Evolutionary conservation across 768 basidiomycete genomes (phyloP).

Genomic region (Gyrodon lividus): DNA sequence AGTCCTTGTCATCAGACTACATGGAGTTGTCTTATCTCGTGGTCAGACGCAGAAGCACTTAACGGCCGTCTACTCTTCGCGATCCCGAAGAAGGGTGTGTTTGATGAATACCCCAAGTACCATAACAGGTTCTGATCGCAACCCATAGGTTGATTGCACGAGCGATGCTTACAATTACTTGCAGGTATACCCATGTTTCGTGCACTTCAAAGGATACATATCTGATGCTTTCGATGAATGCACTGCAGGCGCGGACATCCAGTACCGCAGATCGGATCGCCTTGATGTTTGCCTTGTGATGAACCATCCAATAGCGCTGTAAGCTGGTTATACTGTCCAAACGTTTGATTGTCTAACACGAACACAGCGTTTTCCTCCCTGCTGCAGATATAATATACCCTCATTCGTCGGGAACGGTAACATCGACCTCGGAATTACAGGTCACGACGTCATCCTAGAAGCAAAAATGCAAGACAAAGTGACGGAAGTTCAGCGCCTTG

Average conservation of each 20-base stretch:
- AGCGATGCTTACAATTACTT: constrained; percentile 84
- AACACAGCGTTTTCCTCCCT: constrained; percentile 85
- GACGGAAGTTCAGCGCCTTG: constrained; percentile 77
- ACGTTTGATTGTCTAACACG: not conserved
- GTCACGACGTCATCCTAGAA: constrained; percentile 96
- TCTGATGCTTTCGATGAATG: not conserved
- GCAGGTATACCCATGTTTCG: constrained; percentile 53
- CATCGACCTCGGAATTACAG: constrained; percentile 95
- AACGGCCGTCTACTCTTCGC: constrained; percentile 89
- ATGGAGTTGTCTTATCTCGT: not conserved
- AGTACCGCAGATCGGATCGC: constrained; percentile 83
- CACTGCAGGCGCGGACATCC: constrained; percentile 83
- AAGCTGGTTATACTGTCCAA: constrained; percentile 28
- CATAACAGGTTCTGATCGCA: constrained; percentile 1
- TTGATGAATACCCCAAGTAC: not conserved
- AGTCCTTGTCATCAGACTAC: not conserved
- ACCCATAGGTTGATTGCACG: constrained; percentile 74
- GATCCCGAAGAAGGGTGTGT: constrained; percentile 93
- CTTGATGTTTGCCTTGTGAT: constrained; percentile 92
- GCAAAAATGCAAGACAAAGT: constrained; percentile 77
- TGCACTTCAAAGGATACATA: not conserved
- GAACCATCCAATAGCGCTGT: constrained; percentile 95
- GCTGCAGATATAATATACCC: constrained; percentile 95
- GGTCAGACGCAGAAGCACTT: constrained; percentile 67
- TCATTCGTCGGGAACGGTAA: constrained; percentile 98